Evolutionary conservation across 441 rosid genomes (phyloP), one percentile per base, ranked within the genome.

Genomic region (Mallotus repandus): DNA sequence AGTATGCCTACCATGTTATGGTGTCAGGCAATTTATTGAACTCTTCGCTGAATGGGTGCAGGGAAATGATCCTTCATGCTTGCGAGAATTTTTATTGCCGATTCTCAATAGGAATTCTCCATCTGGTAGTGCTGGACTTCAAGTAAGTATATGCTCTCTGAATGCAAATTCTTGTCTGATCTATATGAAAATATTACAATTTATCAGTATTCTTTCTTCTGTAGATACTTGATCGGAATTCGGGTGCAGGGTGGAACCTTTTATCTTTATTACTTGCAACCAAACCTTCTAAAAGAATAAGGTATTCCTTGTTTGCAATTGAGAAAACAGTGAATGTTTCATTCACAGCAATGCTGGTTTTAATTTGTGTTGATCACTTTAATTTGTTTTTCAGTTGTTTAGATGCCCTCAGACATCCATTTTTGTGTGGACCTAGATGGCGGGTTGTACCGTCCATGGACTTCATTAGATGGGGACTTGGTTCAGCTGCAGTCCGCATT

Each of bases 171-270:
- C 49, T 55, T 56, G 41, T 18, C 65, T 55, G n/a, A 9, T 68
- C 49, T 55, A 25, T 49, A 49, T 48, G 50, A 29, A 16, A 13
- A 41, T 70, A 25, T 53, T 73, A 62, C 5, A 64, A 55, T 8
- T 52, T 15, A 50, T 57, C 54, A n/a, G 45, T 68, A 15, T 32
- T 68, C 59, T 74, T 57, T 64, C 58, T 66, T 54, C 70, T 80
- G 79, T 83, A 96, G 99, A 96, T 96, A 70, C 99, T 96, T 46
- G 97, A 96, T 85, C 86, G 97, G 76, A 93, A 90, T 74, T 91
- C 97, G 90, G 98, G 97, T 70, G 95, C 96, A 4, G 99, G 98
- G 65, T 96, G 98, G 99, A 90, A 96, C 78, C 95, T 96, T 75
- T 83, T 93, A 43, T 91, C 97, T 50, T 86, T 88, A 59, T 77